Base-by-base conservation (phyloP, 1,139 yeast species). In the Neolecta irregularis region DNA sequence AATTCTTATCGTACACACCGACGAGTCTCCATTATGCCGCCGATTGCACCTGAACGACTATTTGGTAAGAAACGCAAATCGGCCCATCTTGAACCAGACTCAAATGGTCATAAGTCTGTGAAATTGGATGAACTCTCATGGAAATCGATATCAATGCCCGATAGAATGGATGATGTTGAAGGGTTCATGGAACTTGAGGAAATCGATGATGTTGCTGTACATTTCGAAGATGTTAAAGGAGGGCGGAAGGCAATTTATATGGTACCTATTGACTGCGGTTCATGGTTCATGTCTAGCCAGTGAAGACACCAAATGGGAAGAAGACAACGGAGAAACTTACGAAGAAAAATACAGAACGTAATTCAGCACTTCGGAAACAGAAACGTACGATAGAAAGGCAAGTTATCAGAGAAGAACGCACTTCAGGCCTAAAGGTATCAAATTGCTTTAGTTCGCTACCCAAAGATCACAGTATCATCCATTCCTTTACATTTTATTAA, bases 121-220 rank as follows among this genome's bases (percentile, higher is more conserved):
- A 3, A 8, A 2, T 7, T 31, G 8, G 49, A 54, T 26, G 51
- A 53, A n/a, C 43, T 58, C 30, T 40, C 45, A 6, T 88, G 98
- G 98, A 77, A 76, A 47, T 56, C 73, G 4, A 93, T 81, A 9
- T 77, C 75, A 1, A 68, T 88, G 34, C 88, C 92, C 4, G 88
- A 79, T 44, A 74, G 81, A 25, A 55, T 80, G 41, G 94, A 75
- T 41, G 93, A 80, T 53, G 78, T 77, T 51, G 85, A 77, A 48
- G 95, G 95, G 0, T 75, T 83, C 46, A 80, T 73, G 55, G 98
- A 95, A 0, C 58, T 88, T 29, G 96, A 88, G 54, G 98, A 88
- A 53, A 68, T 88, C 36, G 95, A 83, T 37, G 95, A 94, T 19
- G 95, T 85, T 17, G 85, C 69, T 48, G 85, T 85, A 4, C 53